Percentiles rank a stretch among this genome's conserved stretches.
Conservation (phyloP, 768 basidiomycete genomes). For the Suillus subalutaceus region DNA sequence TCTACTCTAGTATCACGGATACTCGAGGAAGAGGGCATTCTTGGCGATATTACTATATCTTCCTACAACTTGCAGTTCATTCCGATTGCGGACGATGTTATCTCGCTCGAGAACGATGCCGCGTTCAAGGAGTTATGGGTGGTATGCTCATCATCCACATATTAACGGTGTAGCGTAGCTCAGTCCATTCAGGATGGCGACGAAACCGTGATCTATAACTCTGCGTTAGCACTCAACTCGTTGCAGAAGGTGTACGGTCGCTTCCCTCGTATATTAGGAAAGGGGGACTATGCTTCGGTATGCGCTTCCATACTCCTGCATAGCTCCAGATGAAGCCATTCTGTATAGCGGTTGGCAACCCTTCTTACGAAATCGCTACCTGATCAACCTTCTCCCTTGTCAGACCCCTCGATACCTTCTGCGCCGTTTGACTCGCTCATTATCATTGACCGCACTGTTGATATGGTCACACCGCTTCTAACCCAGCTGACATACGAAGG, state of each 20-base stretch:
- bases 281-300: constrained; percentile 87
- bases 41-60: constrained; percentile 88
- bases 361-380: constrained; percentile 66
- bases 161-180: not conserved
- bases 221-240: constrained; percentile 81
- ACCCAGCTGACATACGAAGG: constrained; percentile 98
- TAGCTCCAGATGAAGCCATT: constrained; percentile 16
- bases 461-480: constrained; percentile 94
- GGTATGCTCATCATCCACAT: constrained; percentile 50
- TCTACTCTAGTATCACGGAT: constrained; percentile 86
- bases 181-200: constrained; percentile 78
- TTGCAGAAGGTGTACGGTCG: constrained; percentile 84
- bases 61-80: constrained; percentile 94
- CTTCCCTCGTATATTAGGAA: constrained; percentile 91
- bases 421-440: constrained; percentile 84
- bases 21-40: constrained; percentile 95
- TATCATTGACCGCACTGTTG: constrained; percentile 85
- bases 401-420: constrained; percentile 47
- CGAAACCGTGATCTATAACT: constrained; percentile 86
- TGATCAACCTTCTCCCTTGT: constrained; percentile 41
- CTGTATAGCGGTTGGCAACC: constrained; percentile 68
- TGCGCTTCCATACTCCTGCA: constrained; percentile 21
- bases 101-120: constrained; percentile 85
- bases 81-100: constrained; percentile 88
- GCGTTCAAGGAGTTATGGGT: constrained; percentile 91